These are phyloP conservation scores for Anisogramma anomala DNA, from an alignment of 2,329 filamentous ascomycete species.

Conservation along the genomic window DNA sequence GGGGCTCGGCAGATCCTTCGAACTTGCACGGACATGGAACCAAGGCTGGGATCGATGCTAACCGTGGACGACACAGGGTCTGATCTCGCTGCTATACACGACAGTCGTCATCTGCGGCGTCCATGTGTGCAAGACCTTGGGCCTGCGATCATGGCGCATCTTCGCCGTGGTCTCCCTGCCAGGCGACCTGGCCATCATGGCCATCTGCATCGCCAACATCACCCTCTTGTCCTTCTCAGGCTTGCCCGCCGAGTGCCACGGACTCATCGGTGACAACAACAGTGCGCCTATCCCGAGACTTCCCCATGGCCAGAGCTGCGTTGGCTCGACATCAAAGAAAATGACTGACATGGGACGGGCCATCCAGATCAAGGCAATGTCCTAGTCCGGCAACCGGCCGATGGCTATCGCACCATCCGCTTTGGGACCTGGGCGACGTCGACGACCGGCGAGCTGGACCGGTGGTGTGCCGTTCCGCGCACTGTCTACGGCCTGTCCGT, in stretches of 20 bases:
- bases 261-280: conserved; percentile 13
- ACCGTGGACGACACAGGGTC: conserved; percentile 10
- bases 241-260: conserved; percentile 14
- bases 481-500: conserved; percentile 15
- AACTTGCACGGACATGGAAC: too few relatives aligned
- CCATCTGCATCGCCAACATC: conserved; percentile 17
- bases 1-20: not conserved
- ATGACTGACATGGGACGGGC: not conserved
- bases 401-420: conserved; percentile 12
- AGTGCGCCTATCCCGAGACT: conserved; percentile 5
- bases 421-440: conserved; percentile 5
- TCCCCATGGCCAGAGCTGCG: not conserved
- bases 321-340: not conserved
- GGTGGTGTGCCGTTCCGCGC: conserved; percentile 13
- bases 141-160: conserved; percentile 13
- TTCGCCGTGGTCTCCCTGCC: conserved; percentile 15
- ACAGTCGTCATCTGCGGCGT: conserved; percentile 15
- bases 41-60: not conserved
- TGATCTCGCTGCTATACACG: conserved; percentile 16
- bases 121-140: conserved; percentile 15
- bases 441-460: conserved; percentile 13
- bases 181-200: conserved; percentile 18
- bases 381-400: conserved; percentile 10
- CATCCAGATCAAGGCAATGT: conserved; percentile 9
- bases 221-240: conserved; percentile 14